Evolutionary conservation across 106 monocot species (phyloP), one percentile per base, ranked within the genome.

Genomic region (Dactylorhiza incarnata): DNA sequence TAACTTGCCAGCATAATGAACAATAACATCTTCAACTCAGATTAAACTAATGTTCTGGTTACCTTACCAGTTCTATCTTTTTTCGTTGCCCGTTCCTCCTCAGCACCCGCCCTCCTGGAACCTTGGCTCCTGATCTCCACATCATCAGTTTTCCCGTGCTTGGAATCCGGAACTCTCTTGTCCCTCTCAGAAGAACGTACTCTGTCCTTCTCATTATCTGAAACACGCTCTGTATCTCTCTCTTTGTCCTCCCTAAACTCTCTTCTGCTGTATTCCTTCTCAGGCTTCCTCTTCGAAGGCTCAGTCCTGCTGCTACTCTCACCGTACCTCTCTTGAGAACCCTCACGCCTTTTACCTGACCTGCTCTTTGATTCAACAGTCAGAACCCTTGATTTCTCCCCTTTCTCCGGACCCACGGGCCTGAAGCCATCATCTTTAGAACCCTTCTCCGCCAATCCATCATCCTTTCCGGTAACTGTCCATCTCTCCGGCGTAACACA

Each of bases 201-300:
- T n/a, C 78, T 73, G 5, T 72, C 81, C 43, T 72, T 76, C 6
- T 78, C 81, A 19, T 68, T 45, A 7, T 79, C 74, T 22, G 58
- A 56, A 50, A 12, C 80, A 48, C 66, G 63, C 13, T 82, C 75
- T 47, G 54, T 78, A 1, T 81, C 83, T 68, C 74, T 83, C 20
- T 83, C 80, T 53, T 74, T 81, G n/a, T 49, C 76, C 48, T 80
- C 77, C 74, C 73, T 76, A 23, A 75, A 80, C 53, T 90, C 89
- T 44, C 83, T 83, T 61, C 88, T 74, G 67, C 74, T 69, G 14
- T 47, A 82, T 16, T 90, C 90, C 80, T 84, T 90, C 74, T 87
- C 92, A 0, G 78, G 81, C 68, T 71, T 78, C 76, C 73, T 78
- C 84, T 89, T 87, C 20, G 6, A 73, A 13, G 74, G 72, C 7